Conservation (phyloP, 495 filamentous ascomycete genomes). For the Durotheca rogersii region DNA sequence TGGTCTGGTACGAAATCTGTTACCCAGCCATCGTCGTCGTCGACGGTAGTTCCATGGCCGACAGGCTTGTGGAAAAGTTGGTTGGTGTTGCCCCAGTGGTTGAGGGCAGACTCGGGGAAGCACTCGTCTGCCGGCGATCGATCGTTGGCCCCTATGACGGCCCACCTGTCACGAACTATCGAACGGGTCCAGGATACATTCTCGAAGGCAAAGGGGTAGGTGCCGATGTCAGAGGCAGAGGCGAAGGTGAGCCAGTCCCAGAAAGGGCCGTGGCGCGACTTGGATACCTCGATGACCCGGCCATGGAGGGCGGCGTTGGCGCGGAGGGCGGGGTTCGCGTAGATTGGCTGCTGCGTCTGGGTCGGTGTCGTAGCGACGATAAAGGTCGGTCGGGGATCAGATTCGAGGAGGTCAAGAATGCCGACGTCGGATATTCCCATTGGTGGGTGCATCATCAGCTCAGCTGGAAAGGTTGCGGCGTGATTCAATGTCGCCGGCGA, state of each 20-base stretch:
- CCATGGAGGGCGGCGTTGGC: constrained; percentile 27
- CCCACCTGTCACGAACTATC: constrained; percentile 11
- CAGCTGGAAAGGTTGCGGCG: constrained; percentile 8
- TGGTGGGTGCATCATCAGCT: constrained; percentile 22
- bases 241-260: constrained; percentile 20
- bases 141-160: constrained; percentile 14
- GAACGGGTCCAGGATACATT: constrained; percentile 20
- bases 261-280: constrained; percentile 8
- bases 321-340: constrained; percentile 60
- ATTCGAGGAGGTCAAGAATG: constrained; percentile 65
- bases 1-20: constrained; percentile 57
- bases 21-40: constrained; percentile 61
- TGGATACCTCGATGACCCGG: constrained; percentile 11
- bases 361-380: constrained; percentile 59
- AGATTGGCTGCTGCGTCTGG: constrained; percentile 53
- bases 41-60: constrained; percentile 44
- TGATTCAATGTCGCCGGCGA: constrained; percentile 12
- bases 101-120: neutral
- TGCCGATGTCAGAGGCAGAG: neutral
- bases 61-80: constrained; percentile 6
- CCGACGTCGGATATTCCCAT: constrained; percentile 49
- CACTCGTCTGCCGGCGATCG: neutral
- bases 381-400: constrained; percentile 66
- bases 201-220: constrained; percentile 8
- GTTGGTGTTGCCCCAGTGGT: constrained; percentile 1